Percentiles rank a stretch among this genome's conserved stretches.
Conservation (phyloP, 495 filamentous ascomycete genomes). For the Trichoderma gamsii region DNA sequence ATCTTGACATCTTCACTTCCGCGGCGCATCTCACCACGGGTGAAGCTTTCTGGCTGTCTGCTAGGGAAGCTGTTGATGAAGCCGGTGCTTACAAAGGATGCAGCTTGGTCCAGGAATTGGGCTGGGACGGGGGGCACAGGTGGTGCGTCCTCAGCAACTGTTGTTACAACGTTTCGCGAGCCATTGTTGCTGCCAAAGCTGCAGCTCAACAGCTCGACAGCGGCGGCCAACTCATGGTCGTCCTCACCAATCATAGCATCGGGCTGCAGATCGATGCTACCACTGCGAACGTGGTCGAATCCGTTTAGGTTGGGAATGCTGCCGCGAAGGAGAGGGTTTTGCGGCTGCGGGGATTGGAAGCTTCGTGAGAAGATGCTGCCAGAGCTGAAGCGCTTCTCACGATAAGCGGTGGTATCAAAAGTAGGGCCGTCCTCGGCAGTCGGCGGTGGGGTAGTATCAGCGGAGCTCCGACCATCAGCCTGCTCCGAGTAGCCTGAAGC, state of each 20-base stretch:
- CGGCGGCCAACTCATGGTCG: slow-evolving; percentile 78
- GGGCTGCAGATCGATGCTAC: slow-evolving; percentile 52
- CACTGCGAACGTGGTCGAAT: slow-evolving; percentile 51
- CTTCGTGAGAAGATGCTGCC: slow-evolving; percentile 72
- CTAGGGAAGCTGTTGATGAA: slow-evolving; percentile 49
- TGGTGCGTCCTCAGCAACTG: slow-evolving; percentile 65
- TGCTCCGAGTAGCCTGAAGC: slow-evolving; percentile 71
- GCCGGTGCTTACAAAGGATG: slow-evolving; percentile 36
- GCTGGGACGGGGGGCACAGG: slow-evolving; percentile 81
- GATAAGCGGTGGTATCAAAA: slow-evolving; percentile 31
- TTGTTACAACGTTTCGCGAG: slow-evolving; percentile 57
- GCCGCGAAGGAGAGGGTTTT: slow-evolving; percentile 44
- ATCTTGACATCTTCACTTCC: slow-evolving; percentile 54
- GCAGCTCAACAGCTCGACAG: slow-evolving; percentile 82
- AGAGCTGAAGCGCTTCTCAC: slow-evolving; percentile 54
- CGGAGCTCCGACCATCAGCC: slow-evolving; percentile 61
- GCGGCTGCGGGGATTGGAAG: slow-evolving; percentile 66
- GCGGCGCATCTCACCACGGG: slow-evolving; percentile 37
- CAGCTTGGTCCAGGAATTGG: slow-evolving; percentile 52
- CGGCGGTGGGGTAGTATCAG: slow-evolving; percentile 66
- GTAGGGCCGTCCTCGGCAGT: slow-evolving; percentile 48
- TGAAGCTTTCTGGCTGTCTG: slow-evolving; percentile 46
- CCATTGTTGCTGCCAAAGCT: slow-evolving; percentile 73
- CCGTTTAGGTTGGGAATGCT: slow-evolving; percentile 42
- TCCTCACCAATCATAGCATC: slow-evolving; percentile 58